Base-by-base conservation (phyloP, 352 stramenopile species). In the Phytopythium aichiense region DNA sequence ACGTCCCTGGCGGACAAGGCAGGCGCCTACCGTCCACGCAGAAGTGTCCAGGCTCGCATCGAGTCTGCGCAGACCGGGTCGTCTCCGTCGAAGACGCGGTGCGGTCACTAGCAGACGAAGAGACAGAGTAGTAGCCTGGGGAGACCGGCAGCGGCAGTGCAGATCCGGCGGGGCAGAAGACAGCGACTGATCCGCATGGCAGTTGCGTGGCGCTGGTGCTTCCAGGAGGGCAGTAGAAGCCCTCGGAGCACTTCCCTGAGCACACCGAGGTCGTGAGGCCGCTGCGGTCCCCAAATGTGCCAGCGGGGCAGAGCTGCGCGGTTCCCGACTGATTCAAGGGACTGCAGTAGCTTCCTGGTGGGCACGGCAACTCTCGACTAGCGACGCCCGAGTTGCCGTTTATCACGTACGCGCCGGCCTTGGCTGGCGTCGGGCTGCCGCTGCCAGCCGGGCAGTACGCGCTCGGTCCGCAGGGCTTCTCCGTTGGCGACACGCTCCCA, bases 1-100 rank as follows among this genome's bases (percentile, higher is more conserved):
- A 96, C 7, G 60, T 76, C 2, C 88, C 88, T 15, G 72, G 66
- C 30, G 83, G 79, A 60, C 79, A 89, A 15, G 61, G 37, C 4
- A 70, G 54, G 0, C 79, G 70, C 13, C 60, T 33, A 16, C 67
- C 63, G 13, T 61, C 72, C 4, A 76, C 69, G 50, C 86, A 95
- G 46, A 82, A 95, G 60, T 78, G 71, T 1, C 86, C 86, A n/a
- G 79, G 64, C 13, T 81, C 69, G 52, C 88, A 95, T 48, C 65
- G 59, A 13, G 60, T 54, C 64, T 93, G 72, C 16, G 58, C 53
- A 1, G 68, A 71, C 4, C 77, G 77, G 2, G 67, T 81, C n/a
- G 56, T 58, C 7, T 43, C 38, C 2, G 66, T 53, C 40, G 61
- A 12, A 20, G 66, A 13, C 7, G 61, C 1, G 18, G 48, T 48